Conservation (phyloP, 371 early-diverging fungal species). For the Rhizopus delemar region DNA sequence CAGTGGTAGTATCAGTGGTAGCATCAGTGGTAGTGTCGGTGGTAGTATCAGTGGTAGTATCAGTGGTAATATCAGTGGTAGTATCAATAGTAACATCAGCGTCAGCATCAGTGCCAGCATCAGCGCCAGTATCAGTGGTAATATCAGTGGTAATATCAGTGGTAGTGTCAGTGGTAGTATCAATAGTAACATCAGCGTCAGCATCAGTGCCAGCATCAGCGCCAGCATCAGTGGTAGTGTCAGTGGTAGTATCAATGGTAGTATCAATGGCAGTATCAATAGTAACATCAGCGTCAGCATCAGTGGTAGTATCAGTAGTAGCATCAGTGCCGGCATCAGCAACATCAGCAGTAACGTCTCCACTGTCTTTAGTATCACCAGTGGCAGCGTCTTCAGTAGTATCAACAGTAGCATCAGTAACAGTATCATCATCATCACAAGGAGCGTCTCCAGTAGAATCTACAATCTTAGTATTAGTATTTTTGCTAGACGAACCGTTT, state of each 20-base stretch:
- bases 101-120: slow-evolving; percentile 20
- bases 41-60: slow-evolving; percentile 6
- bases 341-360: background rate
- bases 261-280: background rate
- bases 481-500: no score
- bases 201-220: slow-evolving; percentile 1
- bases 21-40: background rate
- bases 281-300: no score
- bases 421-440: no score
- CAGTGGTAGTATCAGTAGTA: background rate
- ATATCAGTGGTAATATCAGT: slow-evolving; percentile 8
- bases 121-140: background rate
- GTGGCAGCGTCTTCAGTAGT: no score
- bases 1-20: background rate
- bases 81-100: slow-evolving; percentile 22
- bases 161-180: background rate
- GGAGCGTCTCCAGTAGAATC: no score
- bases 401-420: no score
- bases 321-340: no score
- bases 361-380: no score
- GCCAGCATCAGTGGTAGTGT: background rate
- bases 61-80: slow-evolving; percentile 17
- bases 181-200: background rate
- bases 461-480: no score
- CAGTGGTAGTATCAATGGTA: no score